A percentile compares a stretch with the other conserved stretches of the same genome.
Evolutionary conservation across 768 basidiomycete genomes (phyloP).

Genomic region (Lyophyllum decastes): DNA sequence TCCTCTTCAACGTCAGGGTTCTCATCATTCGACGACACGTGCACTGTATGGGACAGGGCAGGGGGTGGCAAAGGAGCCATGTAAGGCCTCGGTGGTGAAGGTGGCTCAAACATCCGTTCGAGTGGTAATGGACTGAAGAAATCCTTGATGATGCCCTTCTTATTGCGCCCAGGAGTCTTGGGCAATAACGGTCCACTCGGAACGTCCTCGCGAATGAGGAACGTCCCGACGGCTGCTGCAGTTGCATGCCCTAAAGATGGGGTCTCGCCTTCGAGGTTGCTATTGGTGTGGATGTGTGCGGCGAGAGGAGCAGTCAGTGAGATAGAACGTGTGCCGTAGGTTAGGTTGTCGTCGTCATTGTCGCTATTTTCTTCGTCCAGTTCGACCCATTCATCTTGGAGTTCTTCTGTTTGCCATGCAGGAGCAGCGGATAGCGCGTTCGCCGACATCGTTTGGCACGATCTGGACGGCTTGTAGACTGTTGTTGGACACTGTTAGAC

Average conservation of each 20-base stretch:
- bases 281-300: conserved; percentile 51
- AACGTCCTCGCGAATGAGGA: conserved; percentile 73
- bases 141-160: conserved; percentile 68
- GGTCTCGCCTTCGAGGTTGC: conserved; percentile 31
- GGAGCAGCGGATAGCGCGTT: conserved; percentile 35
- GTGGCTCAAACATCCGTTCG: conserved; percentile 93
- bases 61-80: conserved; percentile 13
- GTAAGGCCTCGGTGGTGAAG: conserved; percentile 63
- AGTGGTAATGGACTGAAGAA: conserved; percentile 88
- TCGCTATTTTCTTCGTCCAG: conserved; percentile 43
- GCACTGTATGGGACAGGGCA: conserved; percentile 10
- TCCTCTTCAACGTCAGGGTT: conserved; percentile 25
- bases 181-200: conserved; percentile 56
- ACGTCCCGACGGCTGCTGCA: conserved; percentile 57
- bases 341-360: conserved; percentile 37
- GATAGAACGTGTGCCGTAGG: conserved; percentile 55
- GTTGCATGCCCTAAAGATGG: conserved; percentile 28
- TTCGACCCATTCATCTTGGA: conserved; percentile 91
- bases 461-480: conserved; percentile 11
- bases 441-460: conserved; percentile 32
- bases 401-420: conserved; percentile 87
- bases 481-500: neutral
- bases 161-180: conserved; percentile 64
- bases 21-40: neutral
- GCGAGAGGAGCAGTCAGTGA: conserved; percentile 62